Conservation (phyloP, 805 yeast species). For the Spathaspora passalidarum region DNA sequence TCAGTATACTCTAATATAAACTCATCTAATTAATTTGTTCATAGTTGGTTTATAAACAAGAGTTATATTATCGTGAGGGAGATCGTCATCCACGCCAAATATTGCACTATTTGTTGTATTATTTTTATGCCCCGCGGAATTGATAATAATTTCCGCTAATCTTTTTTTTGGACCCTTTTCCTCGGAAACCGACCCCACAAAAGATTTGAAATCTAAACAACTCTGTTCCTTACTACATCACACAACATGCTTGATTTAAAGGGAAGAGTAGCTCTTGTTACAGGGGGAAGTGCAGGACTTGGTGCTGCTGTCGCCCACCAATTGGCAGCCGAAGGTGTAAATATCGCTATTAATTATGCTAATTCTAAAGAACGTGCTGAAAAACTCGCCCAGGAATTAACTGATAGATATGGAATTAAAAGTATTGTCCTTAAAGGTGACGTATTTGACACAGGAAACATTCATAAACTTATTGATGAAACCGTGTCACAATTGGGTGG, state of each 20-base stretch:
- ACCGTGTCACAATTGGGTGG: constrained; percentile 22
- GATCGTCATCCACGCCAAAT: no score
- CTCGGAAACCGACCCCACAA: neutral
- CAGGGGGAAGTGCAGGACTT: constrained; percentile 22
- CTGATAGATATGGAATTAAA: constrained; percentile 13
- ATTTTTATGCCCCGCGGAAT: no score
- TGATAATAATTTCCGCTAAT: no score
- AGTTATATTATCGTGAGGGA: no score
- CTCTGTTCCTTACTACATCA: neutral
- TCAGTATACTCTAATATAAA: no score
- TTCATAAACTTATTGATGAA: constrained; percentile 19
- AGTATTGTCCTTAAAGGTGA: constrained; percentile 21
- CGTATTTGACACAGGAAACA: constrained; percentile 17
- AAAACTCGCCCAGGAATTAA: constrained; percentile 14
- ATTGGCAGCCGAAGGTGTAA: constrained; percentile 32
- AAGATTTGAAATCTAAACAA: neutral
- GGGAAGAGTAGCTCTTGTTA: constrained; percentile 26
- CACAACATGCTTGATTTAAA: constrained; percentile 9
- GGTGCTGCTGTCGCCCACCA: constrained; percentile 31
- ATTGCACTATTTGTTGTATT: no score
- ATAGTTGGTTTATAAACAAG: no score
- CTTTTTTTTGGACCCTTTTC: no score
- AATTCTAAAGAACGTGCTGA: constrained; percentile 26
- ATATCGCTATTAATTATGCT: constrained; percentile 31
- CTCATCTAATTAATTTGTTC: no score